phyloP scores from a whole-genome alignment of 345 rosid species.

The Salix dunnii region DNA sequence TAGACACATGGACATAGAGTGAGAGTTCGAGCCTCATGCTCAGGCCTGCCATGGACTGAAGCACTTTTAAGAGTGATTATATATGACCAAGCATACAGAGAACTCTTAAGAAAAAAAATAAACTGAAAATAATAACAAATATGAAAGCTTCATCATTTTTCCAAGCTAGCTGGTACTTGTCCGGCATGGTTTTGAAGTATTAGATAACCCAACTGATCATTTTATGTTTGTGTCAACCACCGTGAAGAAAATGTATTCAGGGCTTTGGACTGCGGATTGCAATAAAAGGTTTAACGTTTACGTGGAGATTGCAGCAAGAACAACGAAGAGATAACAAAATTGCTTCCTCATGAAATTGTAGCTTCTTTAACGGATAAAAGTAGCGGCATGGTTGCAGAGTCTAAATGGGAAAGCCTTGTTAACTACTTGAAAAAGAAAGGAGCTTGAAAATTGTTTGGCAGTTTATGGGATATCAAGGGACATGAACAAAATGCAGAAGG shows the following conservation, averaged over 20 bases:
- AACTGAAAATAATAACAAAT: not conserved
- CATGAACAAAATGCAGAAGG: not conserved
- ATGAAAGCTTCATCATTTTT: not conserved
- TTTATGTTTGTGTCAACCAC: not conserved
- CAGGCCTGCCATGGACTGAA: not conserved
- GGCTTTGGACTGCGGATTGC: not conserved
- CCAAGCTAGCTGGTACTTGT: not conserved
- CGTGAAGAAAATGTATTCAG: not conserved
- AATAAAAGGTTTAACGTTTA: conserved; percentile 1
- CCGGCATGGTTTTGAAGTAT: not conserved
- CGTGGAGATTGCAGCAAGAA: not conserved
- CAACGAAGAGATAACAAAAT: not conserved
- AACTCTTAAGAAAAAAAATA: not conserved
- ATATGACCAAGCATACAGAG: not conserved
- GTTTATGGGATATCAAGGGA: not conserved
- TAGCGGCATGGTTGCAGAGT: not conserved
- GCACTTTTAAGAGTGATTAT: not conserved
- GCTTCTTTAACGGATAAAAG: not conserved
- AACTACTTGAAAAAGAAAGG: not conserved
- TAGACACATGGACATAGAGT: not conserved
- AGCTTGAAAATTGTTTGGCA: conserved; percentile 1
- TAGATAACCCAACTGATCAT: not conserved
- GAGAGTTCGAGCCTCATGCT: not conserved
- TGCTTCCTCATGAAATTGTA: conserved; percentile 8
- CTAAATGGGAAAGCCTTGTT: not conserved